Evolutionary conservation across 306 rosid genomes (phyloP).

Genomic region (Biancaea sappan): DNA sequence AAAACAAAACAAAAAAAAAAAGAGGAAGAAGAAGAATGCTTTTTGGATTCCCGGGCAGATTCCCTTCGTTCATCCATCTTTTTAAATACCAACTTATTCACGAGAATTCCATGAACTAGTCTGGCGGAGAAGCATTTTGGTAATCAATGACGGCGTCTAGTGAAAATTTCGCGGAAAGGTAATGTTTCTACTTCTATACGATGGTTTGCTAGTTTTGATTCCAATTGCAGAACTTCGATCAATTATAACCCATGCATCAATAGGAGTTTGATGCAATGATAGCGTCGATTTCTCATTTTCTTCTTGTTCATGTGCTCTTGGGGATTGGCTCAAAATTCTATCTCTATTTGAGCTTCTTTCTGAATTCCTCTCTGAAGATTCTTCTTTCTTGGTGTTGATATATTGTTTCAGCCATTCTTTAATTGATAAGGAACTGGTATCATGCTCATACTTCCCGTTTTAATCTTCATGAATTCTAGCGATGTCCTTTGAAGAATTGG

Average conservation of each 20-base stretch:
- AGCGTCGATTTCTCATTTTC: constrained; percentile 11
- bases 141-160: constrained; percentile 53
- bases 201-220: background rate
- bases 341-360: background rate
- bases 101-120: background rate
- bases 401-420: constrained; percentile 2
- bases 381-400: background rate
- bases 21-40: background rate
- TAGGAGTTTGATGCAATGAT: background rate
- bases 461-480: background rate
- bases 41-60: constrained; percentile 21
- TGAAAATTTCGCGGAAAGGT: constrained; percentile 51
- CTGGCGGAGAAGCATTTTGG: background rate
- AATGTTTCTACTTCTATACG: background rate
- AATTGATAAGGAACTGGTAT: background rate
- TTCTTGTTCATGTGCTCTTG: constrained; percentile 2
- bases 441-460: background rate
- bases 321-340: background rate
- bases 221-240: background rate
- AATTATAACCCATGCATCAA: background rate
- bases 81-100: background rate
- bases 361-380: background rate
- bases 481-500: background rate
- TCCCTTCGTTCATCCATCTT: background rate
- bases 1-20: no score